These are phyloP conservation scores for Neofusicoccum ribis DNA, from an alignment of 2,329 filamentous ascomycete genomes.

Conservation along the genomic window DNA sequence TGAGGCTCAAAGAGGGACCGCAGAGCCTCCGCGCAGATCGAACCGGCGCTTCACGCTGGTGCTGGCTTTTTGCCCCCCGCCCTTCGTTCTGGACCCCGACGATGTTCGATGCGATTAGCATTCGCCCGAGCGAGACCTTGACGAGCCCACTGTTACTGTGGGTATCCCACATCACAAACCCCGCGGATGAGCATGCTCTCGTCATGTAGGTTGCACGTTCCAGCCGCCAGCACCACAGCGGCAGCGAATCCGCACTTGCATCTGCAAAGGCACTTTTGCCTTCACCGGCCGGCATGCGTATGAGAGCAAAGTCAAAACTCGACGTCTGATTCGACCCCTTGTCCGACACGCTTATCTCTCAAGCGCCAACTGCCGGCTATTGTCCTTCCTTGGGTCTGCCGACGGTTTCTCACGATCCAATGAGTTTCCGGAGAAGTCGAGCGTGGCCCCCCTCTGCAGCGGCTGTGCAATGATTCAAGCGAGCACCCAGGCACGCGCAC, in stretches of 20 bases:
- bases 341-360: neutral
- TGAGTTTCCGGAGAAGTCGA: neutral
- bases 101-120: neutral
- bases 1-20: neutral
- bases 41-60: neutral
- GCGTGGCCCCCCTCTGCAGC: neutral
- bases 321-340: neutral
- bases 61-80: neutral
- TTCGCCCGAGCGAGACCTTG: neutral
- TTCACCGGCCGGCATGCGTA: neutral
- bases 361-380: neutral
- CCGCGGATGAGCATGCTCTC: neutral
- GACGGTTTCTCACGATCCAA: neutral
- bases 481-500: constrained; percentile 7
- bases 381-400: neutral
- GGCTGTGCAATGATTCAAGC: constrained; percentile 4
- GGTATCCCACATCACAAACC: constrained; percentile 11
- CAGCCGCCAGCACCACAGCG: neutral
- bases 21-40: constrained; percentile 8
- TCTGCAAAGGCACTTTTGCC: neutral
- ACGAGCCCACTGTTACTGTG: neutral
- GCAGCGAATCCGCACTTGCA: neutral
- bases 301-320: neutral
- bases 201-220: neutral
- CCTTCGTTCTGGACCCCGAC: constrained; percentile 3